phyloP scores from a whole-genome alignment of 2,329 filamentous ascomycete genomes.

The Phialophora tarda region DNA sequence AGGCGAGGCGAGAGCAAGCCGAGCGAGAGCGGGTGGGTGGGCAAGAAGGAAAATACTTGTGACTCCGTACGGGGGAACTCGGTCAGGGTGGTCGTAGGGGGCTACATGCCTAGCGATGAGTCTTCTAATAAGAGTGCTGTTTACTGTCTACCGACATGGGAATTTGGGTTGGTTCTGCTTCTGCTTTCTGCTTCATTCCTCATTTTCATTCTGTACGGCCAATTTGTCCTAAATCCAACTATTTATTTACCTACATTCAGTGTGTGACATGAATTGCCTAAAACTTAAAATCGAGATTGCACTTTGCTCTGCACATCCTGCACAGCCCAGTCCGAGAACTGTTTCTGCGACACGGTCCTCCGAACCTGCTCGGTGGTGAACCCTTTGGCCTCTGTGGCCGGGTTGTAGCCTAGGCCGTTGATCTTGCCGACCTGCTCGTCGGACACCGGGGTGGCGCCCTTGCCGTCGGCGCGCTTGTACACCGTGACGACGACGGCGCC shows the following conservation, averaged over 20 bases:
- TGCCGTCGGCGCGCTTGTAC: conserved; percentile 82
- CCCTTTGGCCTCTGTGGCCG: conserved; percentile 84
- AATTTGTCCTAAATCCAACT: neutral
- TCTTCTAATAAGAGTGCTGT: neutral
- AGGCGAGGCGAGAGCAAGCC: too few species aligned
- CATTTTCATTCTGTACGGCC: neutral
- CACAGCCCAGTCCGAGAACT: conserved; percentile 74
- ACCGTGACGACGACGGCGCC: conserved; percentile 90
- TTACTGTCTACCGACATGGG: neutral
- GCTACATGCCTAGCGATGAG: neutral
- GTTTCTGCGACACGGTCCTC: conserved; percentile 71
- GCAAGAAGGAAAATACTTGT: too few species aligned
- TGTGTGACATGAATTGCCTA: neutral
- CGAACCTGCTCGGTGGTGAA: conserved; percentile 80
- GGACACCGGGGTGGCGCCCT: conserved; percentile 64
- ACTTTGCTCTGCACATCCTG: conserved; percentile 76
- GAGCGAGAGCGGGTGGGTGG: too few species aligned
- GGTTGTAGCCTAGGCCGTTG: conserved; percentile 84
- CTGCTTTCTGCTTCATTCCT: neutral
- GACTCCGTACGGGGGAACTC: too few species aligned
- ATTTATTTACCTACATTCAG: neutral
- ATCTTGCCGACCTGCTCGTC: conserved; percentile 68
- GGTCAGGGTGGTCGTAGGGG: too few species aligned
- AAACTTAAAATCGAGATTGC: conserved; percentile 65
- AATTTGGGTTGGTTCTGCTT: neutral